phyloP scores from a whole-genome alignment of 176 grass and related monocot genomes.

The Avena sativa region DNA sequence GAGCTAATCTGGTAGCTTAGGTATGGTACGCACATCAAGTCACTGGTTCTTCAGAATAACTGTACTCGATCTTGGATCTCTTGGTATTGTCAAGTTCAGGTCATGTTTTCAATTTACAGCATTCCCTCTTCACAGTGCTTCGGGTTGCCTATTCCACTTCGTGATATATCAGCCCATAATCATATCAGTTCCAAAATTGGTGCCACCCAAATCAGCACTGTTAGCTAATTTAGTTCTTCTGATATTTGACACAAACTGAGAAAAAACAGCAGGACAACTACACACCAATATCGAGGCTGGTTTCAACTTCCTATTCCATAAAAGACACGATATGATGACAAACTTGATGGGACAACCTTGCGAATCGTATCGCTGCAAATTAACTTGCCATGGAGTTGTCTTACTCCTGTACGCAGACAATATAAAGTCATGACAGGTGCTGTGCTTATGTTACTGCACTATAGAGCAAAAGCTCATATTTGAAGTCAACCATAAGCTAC shows the following conservation, averaged over 20 bases:
- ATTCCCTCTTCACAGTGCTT: conserved; percentile 23
- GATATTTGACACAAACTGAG: background rate
- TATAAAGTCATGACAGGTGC: background rate
- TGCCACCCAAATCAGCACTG: conserved; percentile 14
- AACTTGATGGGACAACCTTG: conserved; percentile 2
- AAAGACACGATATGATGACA: background rate
- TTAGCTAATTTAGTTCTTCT: background rate
- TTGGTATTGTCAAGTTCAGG: conserved; percentile 22
- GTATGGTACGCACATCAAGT: conserved; percentile 18
- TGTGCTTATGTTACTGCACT: background rate
- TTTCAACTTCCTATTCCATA: conserved; percentile 8
- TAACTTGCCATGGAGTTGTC: conserved; percentile 3
- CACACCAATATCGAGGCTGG: background rate
- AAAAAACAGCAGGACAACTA: background rate
- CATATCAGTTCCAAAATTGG: conserved; percentile 3
- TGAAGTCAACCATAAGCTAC: background rate
- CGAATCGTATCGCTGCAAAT: conserved; percentile 8
- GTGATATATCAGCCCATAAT: background rate
- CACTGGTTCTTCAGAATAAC: background rate
- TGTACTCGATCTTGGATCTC: conserved; percentile 16
- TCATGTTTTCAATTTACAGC: background rate
- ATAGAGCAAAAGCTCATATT: background rate
- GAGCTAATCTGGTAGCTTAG: conserved; percentile 20
- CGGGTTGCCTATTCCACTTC: background rate
- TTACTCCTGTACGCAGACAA: background rate